Conservation (phyloP, 495 filamentous ascomycete genomes). For the Penicillium mononematosum region DNA sequence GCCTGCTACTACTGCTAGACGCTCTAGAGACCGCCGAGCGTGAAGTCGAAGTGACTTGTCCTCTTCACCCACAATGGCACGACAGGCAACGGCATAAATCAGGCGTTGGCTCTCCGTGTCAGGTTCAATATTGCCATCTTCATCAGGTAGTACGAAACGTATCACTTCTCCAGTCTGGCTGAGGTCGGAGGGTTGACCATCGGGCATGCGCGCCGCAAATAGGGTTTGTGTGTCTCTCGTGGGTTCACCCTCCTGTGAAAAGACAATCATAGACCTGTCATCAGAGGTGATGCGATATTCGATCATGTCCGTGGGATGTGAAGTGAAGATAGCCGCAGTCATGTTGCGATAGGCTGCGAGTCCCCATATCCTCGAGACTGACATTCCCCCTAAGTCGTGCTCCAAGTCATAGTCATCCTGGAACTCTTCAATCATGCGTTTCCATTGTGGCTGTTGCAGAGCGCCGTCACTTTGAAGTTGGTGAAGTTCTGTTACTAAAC, state of each 20-base stretch:
- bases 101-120: slow-evolving; percentile 30
- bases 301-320: slow-evolving; percentile 53
- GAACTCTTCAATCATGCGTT: slow-evolving; percentile 30
- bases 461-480: neutral
- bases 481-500: slow-evolving; percentile 12
- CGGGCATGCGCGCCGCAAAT: slow-evolving; percentile 13
- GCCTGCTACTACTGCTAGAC: slow-evolving; percentile 26
- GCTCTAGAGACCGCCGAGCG: slow-evolving; percentile 32
- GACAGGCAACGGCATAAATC: slow-evolving; percentile 42
- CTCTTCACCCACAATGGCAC: slow-evolving; percentile 33
- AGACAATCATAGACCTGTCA: slow-evolving; percentile 40
- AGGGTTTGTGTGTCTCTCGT: slow-evolving; percentile 7
- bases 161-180: slow-evolving; percentile 30
- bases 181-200: slow-evolving; percentile 5
- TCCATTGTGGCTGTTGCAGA: slow-evolving; percentile 30
- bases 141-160: slow-evolving; percentile 31
- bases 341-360: slow-evolving; percentile 42
- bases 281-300: slow-evolving; percentile 48
- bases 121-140: slow-evolving; percentile 9
- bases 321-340: slow-evolving; percentile 41
- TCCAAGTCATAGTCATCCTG: slow-evolving; percentile 46
- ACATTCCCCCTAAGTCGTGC: slow-evolving; percentile 45
- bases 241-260: slow-evolving; percentile 19
- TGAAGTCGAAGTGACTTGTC: slow-evolving; percentile 24
- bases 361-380: slow-evolving; percentile 50